Evolutionary conservation across 352 stramenopile species (phyloP).

Genomic region (Phytophthora pseudosyringae): DNA sequence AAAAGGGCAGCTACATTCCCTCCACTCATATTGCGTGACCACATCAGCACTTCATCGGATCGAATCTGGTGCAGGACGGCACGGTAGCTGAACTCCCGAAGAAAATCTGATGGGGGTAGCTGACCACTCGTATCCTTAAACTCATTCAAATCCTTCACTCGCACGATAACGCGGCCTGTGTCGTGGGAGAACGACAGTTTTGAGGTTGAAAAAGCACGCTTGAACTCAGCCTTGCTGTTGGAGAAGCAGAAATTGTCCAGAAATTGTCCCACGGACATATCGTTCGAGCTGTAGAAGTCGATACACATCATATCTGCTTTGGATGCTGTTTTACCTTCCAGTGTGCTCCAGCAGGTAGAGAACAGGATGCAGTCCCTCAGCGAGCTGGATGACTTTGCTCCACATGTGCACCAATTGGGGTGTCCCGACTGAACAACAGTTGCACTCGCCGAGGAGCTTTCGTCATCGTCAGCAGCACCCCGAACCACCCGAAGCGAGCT

Average conservation of each 20-base stretch:
- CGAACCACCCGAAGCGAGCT: constrained; percentile 68
- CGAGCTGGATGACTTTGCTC: constrained; percentile 56
- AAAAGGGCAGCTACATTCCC: constrained; percentile 28
- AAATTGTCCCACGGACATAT: constrained; percentile 87
- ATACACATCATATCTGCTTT: constrained; percentile 91
- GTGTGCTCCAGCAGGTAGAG: constrained; percentile 85
- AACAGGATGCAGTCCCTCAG: constrained; percentile 81
- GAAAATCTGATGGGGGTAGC: constrained; percentile 55
- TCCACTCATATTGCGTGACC: constrained; percentile 50
- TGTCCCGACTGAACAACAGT: constrained; percentile 41
- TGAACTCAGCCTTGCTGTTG: constrained; percentile 73
- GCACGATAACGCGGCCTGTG: constrained; percentile 71
- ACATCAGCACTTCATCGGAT: constrained; percentile 74
- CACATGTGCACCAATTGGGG: constrained; percentile 65
- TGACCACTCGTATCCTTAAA: constrained; percentile 69
- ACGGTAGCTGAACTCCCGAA: constrained; percentile 71
- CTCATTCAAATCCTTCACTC: constrained; percentile 74
- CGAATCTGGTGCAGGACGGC: constrained; percentile 63
- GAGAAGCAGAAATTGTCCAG: constrained; percentile 83
- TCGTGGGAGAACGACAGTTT: constrained; percentile 89
- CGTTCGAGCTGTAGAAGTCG: constrained; percentile 86
- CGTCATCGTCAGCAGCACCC: constrained; percentile 24
- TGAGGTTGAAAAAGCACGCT: constrained; percentile 77
- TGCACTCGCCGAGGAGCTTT: constrained; percentile 17
- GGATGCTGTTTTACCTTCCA: constrained; percentile 78